phyloP scores from a whole-genome alignment of 306 rosid species.

The Vicia faba region DNA sequence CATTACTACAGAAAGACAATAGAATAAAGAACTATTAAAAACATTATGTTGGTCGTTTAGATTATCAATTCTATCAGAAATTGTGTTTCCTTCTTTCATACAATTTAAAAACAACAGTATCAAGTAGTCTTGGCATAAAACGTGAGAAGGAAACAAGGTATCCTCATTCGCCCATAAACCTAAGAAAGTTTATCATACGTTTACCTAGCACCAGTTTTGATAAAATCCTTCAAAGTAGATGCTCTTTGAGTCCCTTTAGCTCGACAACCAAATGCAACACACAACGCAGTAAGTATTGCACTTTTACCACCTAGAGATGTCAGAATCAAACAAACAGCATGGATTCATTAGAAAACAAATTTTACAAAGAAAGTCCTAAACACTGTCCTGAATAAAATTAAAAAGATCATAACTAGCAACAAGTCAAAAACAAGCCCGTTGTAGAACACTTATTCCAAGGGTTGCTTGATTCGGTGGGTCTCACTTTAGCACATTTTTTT shows the following conservation, averaged over 20 bases:
- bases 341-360: conserved; percentile 18
- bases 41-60: neutral
- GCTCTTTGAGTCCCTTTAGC: conserved; percentile 92
- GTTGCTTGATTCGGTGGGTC: neutral
- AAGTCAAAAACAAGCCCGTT: conserved; percentile 3
- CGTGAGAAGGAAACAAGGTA: conserved; percentile 1
- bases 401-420: neutral
- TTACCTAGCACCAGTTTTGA: conserved; percentile 87
- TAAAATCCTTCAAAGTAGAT: conserved; percentile 72
- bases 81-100: neutral
- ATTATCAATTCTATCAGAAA: conserved; percentile 1
- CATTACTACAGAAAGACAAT: conserved; percentile 56
- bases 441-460: neutral
- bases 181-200: neutral
- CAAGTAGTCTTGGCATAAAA: neutral
- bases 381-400: neutral
- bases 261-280: conserved; percentile 92
- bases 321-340: conserved; percentile 30
- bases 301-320: conserved; percentile 84
- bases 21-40: conserved; percentile 28
- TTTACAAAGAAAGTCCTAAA: neutral
- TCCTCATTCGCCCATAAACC: conserved; percentile 9
- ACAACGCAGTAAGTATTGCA: conserved; percentile 80
- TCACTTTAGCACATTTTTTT: neutral
- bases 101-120: neutral